A percentile compares a stretch with the other conserved stretches of the same genome.
phyloP scores from a whole-genome alignment of 1,284 basidiomycete genomes.

The Rhodotorula sp. region DNA sequence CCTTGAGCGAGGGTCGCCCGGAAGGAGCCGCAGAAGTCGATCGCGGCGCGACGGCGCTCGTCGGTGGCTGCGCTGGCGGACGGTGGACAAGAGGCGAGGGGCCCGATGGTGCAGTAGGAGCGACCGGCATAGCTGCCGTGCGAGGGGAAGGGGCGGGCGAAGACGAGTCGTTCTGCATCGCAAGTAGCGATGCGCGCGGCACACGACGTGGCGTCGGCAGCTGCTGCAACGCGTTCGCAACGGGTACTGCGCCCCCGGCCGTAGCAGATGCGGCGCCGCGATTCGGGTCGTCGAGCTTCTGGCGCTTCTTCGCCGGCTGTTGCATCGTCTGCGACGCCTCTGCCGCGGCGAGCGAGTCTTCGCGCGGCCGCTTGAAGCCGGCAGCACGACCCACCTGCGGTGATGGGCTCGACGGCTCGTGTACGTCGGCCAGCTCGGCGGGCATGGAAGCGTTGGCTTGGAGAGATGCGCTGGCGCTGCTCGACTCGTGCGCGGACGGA shows the following conservation, averaged over 20 bases:
- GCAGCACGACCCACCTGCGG: too few species aligned
- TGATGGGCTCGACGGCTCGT: background rate
- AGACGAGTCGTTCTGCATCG: background rate
- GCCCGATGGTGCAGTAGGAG: background rate
- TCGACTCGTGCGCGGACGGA: too few species aligned
- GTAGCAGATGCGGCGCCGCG: too few species aligned
- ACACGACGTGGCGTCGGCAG: background rate
- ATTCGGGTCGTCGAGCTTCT: background rate
- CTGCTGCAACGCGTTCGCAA: too few species aligned
- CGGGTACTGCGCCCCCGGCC: too few species aligned
- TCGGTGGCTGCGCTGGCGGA: background rate
- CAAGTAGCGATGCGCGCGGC: conserved; percentile 13
- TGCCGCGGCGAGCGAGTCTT: background rate
- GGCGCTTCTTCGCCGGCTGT: background rate
- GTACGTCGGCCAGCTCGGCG: too few species aligned
- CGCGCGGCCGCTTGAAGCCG: background rate
- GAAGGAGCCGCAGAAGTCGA: background rate
- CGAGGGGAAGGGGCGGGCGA: too few species aligned
- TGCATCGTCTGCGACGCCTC: background rate
- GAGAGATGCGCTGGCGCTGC: too few species aligned
- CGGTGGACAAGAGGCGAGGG: background rate
- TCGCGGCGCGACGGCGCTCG: background rate
- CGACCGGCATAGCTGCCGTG: too few species aligned
- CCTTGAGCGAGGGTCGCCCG: background rate
- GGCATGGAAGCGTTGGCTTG: too few species aligned